Base-by-base conservation (phyloP, 352 stramenopile species). In the Phytopythium chamaehyphon region DNA sequence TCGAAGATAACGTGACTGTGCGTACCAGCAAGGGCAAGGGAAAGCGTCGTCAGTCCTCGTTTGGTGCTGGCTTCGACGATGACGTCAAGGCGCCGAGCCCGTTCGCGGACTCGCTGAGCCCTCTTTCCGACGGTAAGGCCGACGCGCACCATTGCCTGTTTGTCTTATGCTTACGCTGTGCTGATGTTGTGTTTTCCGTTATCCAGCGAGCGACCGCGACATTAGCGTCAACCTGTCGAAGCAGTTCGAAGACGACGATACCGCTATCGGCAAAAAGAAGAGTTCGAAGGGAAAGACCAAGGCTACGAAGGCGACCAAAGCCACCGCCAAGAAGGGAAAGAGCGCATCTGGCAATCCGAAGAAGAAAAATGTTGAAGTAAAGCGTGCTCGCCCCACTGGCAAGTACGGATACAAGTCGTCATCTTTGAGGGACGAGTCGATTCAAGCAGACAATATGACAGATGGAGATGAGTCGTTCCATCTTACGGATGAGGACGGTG, bases 391-490 rank as follows among this genome's bases (percentile, higher is more conserved):
- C 14, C 66, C 61, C 2, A 71, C 64, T 0, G 63, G 65, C 18
- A 88, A 74, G 22, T 75, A 72, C 19, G 62, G 50, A n/a, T 83
- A 83, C 59, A 74, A 83, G 38, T 73, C 64, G 21, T 62, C 52
- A n/a, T 61, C 74, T 0, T 55, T 62, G 12, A 67, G 51, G 21
- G 73, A 79, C n/a, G 55, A 73, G 19, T 86, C 79, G 19, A 33
- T 33, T 33, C 28, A 70, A 68, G 14, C 60, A 73, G 37, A 71
- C 66, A 11, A 43, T 72, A 4, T 70, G 22, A 88, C 76, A 9
- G 83, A 88, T 37, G 69, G 78, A 9, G 78, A 89, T 47, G 74
- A 80, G 42, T 81, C 80, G 2, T 78, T 87, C 40, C 56, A 85
- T 23, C 57, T 49, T 0, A 71, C 57, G 22, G 76, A 65, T 36